These are phyloP conservation scores for Tetramitus jugosus DNA, from an alignment of 208 protist species.

Conservation along the genomic window DNA sequence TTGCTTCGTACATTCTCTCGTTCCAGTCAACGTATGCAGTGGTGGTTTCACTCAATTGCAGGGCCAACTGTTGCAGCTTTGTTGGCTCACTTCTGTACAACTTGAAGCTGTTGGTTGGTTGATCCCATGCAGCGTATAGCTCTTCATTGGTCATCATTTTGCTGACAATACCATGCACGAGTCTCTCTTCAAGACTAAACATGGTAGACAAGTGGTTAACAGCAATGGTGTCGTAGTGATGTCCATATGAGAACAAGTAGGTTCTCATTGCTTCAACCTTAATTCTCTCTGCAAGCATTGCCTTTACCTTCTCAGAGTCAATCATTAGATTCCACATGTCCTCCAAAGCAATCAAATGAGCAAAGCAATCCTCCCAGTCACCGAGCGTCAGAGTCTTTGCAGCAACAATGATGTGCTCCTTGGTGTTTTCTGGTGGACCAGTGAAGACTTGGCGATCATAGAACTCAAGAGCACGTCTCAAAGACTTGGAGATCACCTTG, in stretches of 20 bases:
- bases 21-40: constrained; percentile 31
- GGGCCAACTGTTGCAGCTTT: constrained; percentile 31
- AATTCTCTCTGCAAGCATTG: constrained; percentile 20
- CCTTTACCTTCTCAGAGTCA: constrained; percentile 13
- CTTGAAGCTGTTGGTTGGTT: constrained; percentile 22
- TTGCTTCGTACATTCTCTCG: constrained; percentile 3
- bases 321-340: constrained; percentile 27
- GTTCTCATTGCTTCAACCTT: constrained; percentile 26
- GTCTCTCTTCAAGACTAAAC: constrained; percentile 15
- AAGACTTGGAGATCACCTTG: constrained; percentile 48
- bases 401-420: constrained; percentile 59
- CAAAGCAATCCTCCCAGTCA: constrained; percentile 19
- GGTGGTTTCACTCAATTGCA: constrained; percentile 26
- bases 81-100: constrained; percentile 26
- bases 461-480: constrained; percentile 55
- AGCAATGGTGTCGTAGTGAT: constrained; percentile 23
- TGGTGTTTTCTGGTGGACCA: constrained; percentile 67
- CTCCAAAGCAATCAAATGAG: neutral
- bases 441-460: constrained; percentile 52
- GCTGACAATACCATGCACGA: constrained; percentile 25
- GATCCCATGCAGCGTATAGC: constrained; percentile 26
- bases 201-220: constrained; percentile 5
- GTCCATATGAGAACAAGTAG: constrained; percentile 27
- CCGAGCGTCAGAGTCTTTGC: constrained; percentile 40
- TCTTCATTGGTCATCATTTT: constrained; percentile 31